Base-by-base conservation (phyloP, 352 stramenopile species). In the Phytophthora sansomeana region DNA sequence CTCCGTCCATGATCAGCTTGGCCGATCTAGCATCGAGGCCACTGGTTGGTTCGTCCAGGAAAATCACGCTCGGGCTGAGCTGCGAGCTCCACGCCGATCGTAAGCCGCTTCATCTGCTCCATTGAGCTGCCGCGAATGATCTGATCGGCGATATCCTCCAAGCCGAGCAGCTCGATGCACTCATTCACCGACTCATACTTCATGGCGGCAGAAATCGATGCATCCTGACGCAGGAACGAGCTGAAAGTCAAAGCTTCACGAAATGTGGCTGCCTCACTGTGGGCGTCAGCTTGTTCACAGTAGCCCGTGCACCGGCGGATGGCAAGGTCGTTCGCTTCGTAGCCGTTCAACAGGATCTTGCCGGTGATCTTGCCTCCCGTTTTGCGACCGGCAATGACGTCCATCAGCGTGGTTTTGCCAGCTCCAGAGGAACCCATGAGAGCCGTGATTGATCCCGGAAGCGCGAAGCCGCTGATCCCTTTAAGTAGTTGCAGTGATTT, bases 151-250 rank as follows among this genome's bases (percentile, higher is more conserved):
- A 82, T 97, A 14, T 85, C 58, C 16, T 89, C 65, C n/a, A 89
- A 64, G 13, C 77, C 76, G 44, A 97, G 80, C 6, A 91, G 65
- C 74, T 97, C 85, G 39, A 96, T 80, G 54, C 96, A 91, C 69
- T 70, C 62, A 21, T 70, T 44, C n/a, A 70, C 62, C 2, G 62
- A 70, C 2, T 53, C 55, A 41, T 70, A 54, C 30, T 83, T 85
- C 16, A 69, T 56, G 11, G 33, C 38, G 21, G 66, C 60, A 6
- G 77, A 54, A 3, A 83, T 44, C 3, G 62, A 67, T 3, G 26
- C 44, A 8, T 74, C 55, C 32, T 81, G 69, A 39, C 92, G 76
- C 35, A 98, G 58, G 42, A 87, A 87, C 2, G 93, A 90, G 50
- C 83, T 95, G 61, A 67, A 67, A 14, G 41, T 55, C 30, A 67